Evolutionary conservation across 129 eudicot species (phyloP).

Genomic region (Tagetes erecta): DNA sequence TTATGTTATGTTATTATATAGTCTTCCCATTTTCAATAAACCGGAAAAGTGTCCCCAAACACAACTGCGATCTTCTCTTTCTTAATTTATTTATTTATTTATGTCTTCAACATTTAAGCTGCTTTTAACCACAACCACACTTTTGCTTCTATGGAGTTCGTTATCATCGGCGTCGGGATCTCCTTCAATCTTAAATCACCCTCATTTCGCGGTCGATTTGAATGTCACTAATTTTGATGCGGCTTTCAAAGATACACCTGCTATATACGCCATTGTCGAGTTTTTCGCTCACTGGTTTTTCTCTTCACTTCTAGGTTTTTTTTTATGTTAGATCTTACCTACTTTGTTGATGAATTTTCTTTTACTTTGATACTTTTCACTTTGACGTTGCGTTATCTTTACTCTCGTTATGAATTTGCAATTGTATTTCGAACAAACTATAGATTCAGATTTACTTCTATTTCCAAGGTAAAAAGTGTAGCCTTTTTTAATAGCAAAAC

Average conservation of each 20-base stretch:
- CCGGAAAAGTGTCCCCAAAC: conserved; percentile 29
- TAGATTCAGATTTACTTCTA: background rate
- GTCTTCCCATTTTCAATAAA: conserved; percentile 22
- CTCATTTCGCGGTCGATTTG: conserved; percentile 61
- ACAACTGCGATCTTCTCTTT: conserved; percentile 6
- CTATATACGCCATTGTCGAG: conserved; percentile 72
- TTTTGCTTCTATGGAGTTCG: conserved; percentile 24
- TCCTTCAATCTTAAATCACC: conserved; percentile 54
- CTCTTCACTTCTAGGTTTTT: conserved; percentile 18
- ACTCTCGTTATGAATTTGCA: background rate
- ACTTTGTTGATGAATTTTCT: background rate
- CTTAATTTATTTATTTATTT: conserved; percentile 14
- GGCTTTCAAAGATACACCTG: conserved; percentile 58
- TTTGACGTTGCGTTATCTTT: background rate
- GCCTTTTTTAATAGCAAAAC: too few relatives aligned
- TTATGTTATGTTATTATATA: background rate
- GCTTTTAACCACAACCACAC: conserved; percentile 4
- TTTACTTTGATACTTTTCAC: background rate
- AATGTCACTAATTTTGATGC: conserved; percentile 74
- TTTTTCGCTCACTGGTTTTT: conserved; percentile 90
- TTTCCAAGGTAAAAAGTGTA: too few relatives aligned
- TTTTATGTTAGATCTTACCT: conserved; percentile 25
- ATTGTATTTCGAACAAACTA: background rate
- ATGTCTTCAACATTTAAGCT: conserved; percentile 35
- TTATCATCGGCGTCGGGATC: conserved; percentile 46